Percentiles rank a stretch among this genome's conserved stretches.
phyloP scores from a whole-genome alignment of 345 rosid genomes.

The Syzygium aromaticum region DNA sequence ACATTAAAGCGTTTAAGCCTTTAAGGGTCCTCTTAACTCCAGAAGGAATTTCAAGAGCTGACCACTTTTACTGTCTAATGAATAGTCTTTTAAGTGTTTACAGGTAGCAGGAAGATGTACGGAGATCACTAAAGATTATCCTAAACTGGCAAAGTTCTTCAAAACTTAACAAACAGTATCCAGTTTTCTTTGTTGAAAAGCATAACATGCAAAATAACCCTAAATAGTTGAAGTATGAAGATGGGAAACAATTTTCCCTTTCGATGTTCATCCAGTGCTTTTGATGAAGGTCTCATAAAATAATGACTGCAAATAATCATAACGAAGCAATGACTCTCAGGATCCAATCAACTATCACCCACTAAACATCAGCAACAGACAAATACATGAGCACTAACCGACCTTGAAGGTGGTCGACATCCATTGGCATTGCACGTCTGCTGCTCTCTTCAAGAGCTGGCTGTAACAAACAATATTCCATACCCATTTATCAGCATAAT shows the following conservation, averaged over 20 bases:
- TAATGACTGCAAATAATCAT: neutral
- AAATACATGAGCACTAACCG: constrained; percentile 9
- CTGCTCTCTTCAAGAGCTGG: constrained; percentile 56
- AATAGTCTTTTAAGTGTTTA: neutral
- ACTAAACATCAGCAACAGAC: neutral
- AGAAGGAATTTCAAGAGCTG: neutral
- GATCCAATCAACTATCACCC: neutral
- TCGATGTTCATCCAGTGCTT: neutral
- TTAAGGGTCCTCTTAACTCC: neutral
- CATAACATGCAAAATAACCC: neutral
- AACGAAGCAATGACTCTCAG: neutral
- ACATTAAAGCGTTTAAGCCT: neutral
- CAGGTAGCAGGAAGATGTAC: neutral
- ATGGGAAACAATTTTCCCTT: neutral
- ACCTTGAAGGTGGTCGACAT: constrained; percentile 50
- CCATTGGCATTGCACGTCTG: constrained; percentile 38
- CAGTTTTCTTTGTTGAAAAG: neutral
- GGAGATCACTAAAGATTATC: neutral
- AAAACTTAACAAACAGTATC: neutral
- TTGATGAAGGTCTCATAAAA: neutral
- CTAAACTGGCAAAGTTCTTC: neutral
- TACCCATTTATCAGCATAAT: neutral
- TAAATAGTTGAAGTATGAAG: neutral
- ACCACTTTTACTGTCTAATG: neutral
- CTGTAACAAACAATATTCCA: constrained; percentile 23